Conservation (phyloP, 768 basidiomycete species). For the Serendipita sp. region DNA sequence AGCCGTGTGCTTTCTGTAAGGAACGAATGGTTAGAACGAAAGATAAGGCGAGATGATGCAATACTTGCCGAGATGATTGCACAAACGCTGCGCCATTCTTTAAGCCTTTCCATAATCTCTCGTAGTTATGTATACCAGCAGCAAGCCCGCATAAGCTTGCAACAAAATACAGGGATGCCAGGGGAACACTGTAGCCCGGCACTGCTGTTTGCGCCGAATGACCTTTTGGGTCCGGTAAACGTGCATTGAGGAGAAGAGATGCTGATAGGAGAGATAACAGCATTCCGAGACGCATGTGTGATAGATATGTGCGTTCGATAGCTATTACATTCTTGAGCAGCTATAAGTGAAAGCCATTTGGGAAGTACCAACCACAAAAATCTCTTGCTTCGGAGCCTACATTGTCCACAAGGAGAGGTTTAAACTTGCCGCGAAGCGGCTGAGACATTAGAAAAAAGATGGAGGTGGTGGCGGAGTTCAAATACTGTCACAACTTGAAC, state of each 20-base stretch:
- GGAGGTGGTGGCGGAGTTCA: neutral
- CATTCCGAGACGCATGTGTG: neutral
- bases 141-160: neutral
- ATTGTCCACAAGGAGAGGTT: neutral
- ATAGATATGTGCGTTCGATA: slow-evolving; percentile 1
- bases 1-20: neutral
- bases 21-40: neutral
- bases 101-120: neutral
- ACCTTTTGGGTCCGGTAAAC: neutral
- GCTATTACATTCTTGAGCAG: neutral
- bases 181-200: neutral
- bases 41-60: neutral
- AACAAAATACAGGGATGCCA: neutral
- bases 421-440: neutral
- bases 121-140: neutral
- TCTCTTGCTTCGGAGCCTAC: slow-evolving; percentile 1
- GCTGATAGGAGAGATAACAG: neutral
- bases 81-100: neutral
- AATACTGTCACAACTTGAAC: neutral
- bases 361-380: neutral
- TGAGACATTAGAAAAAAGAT: neutral
- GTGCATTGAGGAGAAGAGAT: neutral
- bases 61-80: neutral
- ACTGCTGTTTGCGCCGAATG: neutral
- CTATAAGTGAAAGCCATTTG: neutral